Evolutionary conservation across 2,329 filamentous ascomycete genomes (phyloP).

Genomic region (Paradendryphiella salina): DNA sequence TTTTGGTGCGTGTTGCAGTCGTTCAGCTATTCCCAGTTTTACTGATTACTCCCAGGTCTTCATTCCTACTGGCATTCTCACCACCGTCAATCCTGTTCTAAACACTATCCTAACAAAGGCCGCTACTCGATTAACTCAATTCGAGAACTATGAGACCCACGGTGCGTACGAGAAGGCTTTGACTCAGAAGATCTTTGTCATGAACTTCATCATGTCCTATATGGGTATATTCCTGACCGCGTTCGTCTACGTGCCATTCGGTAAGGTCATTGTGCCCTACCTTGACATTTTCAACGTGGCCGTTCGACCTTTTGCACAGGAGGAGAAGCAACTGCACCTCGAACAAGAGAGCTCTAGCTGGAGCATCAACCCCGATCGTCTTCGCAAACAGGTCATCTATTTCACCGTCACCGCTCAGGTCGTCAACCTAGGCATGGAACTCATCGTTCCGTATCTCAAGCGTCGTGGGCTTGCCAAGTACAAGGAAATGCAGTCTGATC

Average conservation of each 20-base stretch:
- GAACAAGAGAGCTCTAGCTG: conserved; percentile 62
- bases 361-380: conserved; percentile 77
- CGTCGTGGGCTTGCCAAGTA: conserved; percentile 76
- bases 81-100: conserved; percentile 76
- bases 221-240: conserved; percentile 83
- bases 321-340: conserved; percentile 67
- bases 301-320: conserved; percentile 73
- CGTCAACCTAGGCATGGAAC: conserved; percentile 82
- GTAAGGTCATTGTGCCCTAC: conserved; percentile 78
- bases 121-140: conserved; percentile 75
- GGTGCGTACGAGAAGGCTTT: conserved; percentile 82
- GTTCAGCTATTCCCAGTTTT: not conserved
- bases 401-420: conserved; percentile 93
- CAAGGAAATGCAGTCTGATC: conserved; percentile 68
- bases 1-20: conserved; percentile 65
- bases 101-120: conserved; percentile 73
- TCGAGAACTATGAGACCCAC: conserved; percentile 90
- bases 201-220: conserved; percentile 97
- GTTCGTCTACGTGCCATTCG: conserved; percentile 94
- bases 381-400: conserved; percentile 92
- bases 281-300: conserved; percentile 78
- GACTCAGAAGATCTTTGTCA: conserved; percentile 89
- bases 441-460: conserved; percentile 83
- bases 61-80: conserved; percentile 85
- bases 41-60: conserved; percentile 63